These are phyloP conservation scores for Penicillium olsonii DNA, from an alignment of 2,329 filamentous ascomycete species.

Conservation along the genomic window DNA sequence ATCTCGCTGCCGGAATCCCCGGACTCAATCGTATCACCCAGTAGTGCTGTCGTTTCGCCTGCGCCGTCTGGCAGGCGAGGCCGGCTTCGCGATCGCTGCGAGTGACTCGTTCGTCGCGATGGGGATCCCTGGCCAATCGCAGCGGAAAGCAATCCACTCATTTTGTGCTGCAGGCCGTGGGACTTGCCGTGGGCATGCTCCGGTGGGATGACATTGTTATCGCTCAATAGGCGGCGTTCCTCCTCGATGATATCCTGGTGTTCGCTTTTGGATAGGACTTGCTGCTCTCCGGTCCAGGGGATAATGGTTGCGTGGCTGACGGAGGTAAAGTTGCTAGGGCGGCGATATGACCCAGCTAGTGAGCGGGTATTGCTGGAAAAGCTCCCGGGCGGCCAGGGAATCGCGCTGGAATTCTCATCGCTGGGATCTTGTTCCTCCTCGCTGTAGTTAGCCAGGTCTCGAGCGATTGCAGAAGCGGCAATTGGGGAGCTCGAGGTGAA, in stretches of 20 bases:
- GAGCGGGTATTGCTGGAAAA: constrained; percentile 46
- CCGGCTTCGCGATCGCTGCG: constrained; percentile 10
- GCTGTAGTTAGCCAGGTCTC: constrained; percentile 66
- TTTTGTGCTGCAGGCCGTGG: constrained; percentile 26
- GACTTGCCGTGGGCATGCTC: constrained; percentile 42
- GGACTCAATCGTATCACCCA: constrained; percentile 30
- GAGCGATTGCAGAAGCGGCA: constrained; percentile 65
- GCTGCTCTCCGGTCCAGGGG: constrained; percentile 47
- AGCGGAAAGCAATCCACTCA: constrained; percentile 26
- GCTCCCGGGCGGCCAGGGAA: constrained; percentile 44
- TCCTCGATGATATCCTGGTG: constrained; percentile 56
- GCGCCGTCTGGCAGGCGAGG: constrained; percentile 10
- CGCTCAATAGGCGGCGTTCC: constrained; percentile 59
- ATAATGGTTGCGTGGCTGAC: constrained; percentile 70
- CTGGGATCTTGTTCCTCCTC: constrained; percentile 54
- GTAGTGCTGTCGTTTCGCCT: constrained; percentile 53
- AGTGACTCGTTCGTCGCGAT: constrained; percentile 13
- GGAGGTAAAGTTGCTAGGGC: constrained; percentile 75
- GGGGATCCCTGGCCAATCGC: constrained; percentile 12
- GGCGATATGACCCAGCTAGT: constrained; percentile 68
- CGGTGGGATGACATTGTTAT: constrained; percentile 60
- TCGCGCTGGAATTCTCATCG: constrained; percentile 41
- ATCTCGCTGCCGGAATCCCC: constrained; percentile 49
- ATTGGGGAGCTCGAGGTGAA: constrained; percentile 65
- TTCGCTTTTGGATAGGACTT: constrained; percentile 54